Base-by-base conservation (phyloP, 306 rosid genomes). In the Trifolium repens region DNA sequence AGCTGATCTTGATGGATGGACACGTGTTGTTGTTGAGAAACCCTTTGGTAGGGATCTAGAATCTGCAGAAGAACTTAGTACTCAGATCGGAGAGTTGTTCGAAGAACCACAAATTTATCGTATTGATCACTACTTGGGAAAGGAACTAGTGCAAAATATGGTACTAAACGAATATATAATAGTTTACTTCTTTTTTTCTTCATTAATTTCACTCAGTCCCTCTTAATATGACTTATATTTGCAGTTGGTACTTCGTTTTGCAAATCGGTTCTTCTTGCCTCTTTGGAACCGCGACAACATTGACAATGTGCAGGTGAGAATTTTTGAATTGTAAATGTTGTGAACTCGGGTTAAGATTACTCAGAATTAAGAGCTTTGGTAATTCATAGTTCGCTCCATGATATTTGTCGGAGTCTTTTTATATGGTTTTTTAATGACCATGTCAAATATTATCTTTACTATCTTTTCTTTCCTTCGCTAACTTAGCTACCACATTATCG, bases 271-370 rank as follows among this genome's bases (percentile, higher is more conserved):
- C 16, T 92, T 94, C 81, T 67, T 90, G 82, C 99, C 99, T 15
- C 99, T 90, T 10, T 94, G 99, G 99, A 94, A 94, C 74, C 96
- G 96, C 9, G 96, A 94, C 86, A 89, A 94, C 90, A 94, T 94
- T 67, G 96, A 69, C 53, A 94, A 90, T 63, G 96, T 94, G 37
- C 97, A 94, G 96, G 97, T 92, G 81, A 84, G 84, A 55, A 64
- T 84, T 69, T 64, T 77, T 13, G 3, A 34, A 50, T 79, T 53
- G 58, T 68, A 30, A 4, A 66, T 63, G 68, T 54, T 69, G 69
- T 32, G 50, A 49, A 75, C 47, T 66, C 30, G 24, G 57, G n/a
- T 67, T 64, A 34, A 67, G 58, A 69, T 75, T 26, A 63, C 70
- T 73, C n/a, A 55, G 55, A 71, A 37, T 71, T 66, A 27, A 46